phyloP scores from a whole-genome alignment of 257 asterid species.

The Thymus quinquecostatus region DNA sequence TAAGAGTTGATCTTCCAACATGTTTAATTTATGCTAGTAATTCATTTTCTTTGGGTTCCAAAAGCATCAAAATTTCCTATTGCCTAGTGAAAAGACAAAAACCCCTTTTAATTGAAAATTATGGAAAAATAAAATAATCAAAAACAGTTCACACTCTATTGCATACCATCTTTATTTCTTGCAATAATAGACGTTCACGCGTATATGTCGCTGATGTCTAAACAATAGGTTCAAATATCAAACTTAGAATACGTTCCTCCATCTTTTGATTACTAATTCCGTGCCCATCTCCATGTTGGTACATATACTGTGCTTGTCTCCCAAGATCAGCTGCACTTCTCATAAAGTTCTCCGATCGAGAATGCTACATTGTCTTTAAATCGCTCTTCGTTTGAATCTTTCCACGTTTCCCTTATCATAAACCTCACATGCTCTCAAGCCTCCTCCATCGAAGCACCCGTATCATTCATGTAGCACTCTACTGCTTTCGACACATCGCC shows the following conservation, averaged over 20 bases:
- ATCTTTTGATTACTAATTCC: background rate
- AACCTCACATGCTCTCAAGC: background rate
- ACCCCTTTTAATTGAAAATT: too few species aligned
- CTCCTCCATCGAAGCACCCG: constrained; percentile 10
- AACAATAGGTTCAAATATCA: background rate
- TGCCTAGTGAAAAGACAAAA: too few species aligned
- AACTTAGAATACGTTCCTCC: background rate
- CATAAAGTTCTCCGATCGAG: background rate
- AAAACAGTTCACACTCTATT: too few species aligned
- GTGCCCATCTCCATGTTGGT: constrained; percentile 20
- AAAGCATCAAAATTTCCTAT: too few species aligned
- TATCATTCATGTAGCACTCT: constrained; percentile 22
- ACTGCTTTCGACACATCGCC: constrained; percentile 19
- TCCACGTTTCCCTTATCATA: background rate
- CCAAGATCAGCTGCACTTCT: constrained; percentile 22
- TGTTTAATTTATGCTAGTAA: too few species aligned
- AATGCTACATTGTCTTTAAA: background rate
- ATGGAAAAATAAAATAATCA: too few species aligned
- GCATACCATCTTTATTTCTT: too few species aligned
- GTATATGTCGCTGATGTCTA: background rate
- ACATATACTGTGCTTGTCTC: constrained; percentile 15
- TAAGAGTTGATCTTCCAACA: too few species aligned
- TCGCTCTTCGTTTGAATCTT: background rate
- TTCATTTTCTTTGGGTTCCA: too few species aligned
- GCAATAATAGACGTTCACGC: too few species aligned